These are phyloP conservation scores for Gastrolobium bilobum DNA, from an alignment of 306 rosid genomes.

Conservation along the genomic window DNA sequence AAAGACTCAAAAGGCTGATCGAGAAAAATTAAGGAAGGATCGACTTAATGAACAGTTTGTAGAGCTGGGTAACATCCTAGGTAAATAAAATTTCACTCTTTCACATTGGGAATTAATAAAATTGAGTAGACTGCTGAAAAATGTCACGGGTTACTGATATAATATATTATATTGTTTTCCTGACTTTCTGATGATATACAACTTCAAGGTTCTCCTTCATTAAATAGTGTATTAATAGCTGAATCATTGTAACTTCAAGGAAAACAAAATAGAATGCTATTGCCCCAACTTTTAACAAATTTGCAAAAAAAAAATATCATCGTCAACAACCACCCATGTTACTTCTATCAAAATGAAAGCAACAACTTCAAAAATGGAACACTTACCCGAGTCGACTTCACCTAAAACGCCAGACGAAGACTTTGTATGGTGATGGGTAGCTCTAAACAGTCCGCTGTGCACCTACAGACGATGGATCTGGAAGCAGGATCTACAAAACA, in stretches of 20 bases:
- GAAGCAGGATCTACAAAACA: no score
- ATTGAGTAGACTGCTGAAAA: background rate
- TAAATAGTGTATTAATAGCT: background rate
- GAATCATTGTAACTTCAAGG: background rate
- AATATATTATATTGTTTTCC: background rate
- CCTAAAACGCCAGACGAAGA: no score
- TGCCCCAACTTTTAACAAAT: no score
- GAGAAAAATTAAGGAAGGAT: constrained; percentile 90
- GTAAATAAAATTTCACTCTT: constrained; percentile 49
- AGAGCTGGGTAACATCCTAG: constrained; percentile 74
- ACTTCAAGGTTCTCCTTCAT: background rate
- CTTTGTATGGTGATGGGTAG: no score
- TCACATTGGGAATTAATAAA: background rate
- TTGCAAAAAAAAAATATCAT: no score
- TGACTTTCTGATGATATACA: constrained; percentile 19
- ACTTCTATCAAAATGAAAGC: no score
- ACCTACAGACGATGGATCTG: no score
- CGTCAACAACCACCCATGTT: no score
- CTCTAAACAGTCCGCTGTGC: no score
- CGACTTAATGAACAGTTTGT: constrained; percentile 82
- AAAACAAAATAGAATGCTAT: no score
- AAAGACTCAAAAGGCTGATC: constrained; percentile 86
- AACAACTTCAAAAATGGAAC: no score
- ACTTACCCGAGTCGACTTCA: no score
- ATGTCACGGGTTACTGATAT: background rate